Conservation (phyloP, 2,329 filamentous ascomycete species). For the Scorias spongiosa region DNA sequence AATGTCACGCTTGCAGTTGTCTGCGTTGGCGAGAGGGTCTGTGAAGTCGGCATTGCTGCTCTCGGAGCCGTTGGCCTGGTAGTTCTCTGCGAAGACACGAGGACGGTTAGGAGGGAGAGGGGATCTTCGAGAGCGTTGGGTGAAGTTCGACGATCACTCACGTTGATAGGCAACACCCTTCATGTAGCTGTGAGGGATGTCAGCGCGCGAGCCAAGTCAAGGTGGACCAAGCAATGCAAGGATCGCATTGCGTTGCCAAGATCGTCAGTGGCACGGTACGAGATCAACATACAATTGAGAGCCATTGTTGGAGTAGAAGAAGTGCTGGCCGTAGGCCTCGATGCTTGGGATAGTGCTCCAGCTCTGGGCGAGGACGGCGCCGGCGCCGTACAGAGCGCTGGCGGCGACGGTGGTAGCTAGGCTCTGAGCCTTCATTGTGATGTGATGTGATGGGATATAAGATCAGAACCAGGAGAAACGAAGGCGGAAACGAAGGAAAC, state of each 20-base stretch:
- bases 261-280: no score
- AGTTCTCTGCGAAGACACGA: conserved; percentile 19
- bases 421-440: neutral
- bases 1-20: conserved; percentile 64
- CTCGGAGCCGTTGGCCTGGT: conserved; percentile 36
- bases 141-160: neutral
- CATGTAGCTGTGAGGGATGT: neutral
- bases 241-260: neutral
- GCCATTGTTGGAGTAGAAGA: neutral
- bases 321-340: neutral
- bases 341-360: neutral
- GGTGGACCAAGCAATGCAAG: no score
- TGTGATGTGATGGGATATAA: neutral
- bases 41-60: conserved; percentile 32
- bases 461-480: neutral
- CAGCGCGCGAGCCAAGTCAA: no score
- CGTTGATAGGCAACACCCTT: neutral
- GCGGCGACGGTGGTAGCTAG: neutral
- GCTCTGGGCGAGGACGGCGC: neutral
- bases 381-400: neutral
- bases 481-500: no score
- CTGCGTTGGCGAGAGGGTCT: conserved; percentile 62
- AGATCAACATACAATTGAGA: neutral
- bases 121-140: no score
- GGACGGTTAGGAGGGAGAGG: no score